phyloP scores from a whole-genome alignment of 176 grass and related monocot genomes.

The Urochloa ruziziensis region DNA sequence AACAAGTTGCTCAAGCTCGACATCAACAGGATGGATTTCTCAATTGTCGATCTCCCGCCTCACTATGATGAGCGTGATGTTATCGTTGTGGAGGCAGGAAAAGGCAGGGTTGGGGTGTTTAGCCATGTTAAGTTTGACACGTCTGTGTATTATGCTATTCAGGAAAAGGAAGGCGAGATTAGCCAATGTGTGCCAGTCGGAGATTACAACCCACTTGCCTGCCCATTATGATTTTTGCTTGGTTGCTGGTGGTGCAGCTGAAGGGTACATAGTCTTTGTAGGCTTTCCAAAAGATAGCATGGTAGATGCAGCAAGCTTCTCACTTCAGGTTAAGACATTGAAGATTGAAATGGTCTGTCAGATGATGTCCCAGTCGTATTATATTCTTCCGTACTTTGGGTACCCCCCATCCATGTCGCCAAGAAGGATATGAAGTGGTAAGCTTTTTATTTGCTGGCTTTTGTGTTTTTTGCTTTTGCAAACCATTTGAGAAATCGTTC shows the following conservation, averaged over 20 bases:
- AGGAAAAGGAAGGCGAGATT: no score
- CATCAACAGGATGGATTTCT: not conserved
- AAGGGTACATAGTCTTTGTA: no score
- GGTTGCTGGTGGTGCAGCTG: no score
- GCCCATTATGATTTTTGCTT: no score
- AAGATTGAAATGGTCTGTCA: not conserved
- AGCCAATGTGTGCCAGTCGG: no score
- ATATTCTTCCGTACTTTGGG: not conserved
- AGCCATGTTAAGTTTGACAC: rapidly evolving
- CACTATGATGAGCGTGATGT: not conserved
- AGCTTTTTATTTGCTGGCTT: no score
- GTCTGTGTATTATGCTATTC: not conserved
- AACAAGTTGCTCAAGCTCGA: no score
- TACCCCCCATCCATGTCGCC: not conserved
- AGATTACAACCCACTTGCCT: no score
- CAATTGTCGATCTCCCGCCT: not conserved
- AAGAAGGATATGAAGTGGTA: not conserved
- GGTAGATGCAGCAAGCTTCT: not conserved
- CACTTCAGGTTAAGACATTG: not conserved
- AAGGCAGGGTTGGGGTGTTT: not conserved
- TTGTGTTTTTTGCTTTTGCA: no score
- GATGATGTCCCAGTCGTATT: no score
- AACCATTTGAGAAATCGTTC: no score
- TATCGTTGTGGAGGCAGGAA: not conserved
- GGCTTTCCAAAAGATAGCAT: no score